These are phyloP conservation scores for Botrytis squamosa DNA, from an alignment of 2,329 filamentous ascomycete species.

Conservation along the genomic window DNA sequence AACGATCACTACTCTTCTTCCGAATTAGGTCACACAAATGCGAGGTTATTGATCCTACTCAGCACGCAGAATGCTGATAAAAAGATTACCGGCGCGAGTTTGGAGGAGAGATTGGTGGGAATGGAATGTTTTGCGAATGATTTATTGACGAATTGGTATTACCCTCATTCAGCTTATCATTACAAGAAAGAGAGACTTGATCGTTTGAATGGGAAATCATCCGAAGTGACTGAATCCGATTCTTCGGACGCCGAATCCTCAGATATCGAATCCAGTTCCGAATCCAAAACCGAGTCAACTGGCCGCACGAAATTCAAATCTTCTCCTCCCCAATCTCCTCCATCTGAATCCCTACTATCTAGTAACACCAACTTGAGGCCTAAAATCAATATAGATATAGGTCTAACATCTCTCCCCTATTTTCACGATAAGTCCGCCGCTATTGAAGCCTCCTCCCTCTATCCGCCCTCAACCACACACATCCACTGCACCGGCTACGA, in stretches of 20 bases:
- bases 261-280: not conserved
- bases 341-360: not conserved
- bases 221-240: not conserved
- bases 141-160: slow-evolving; percentile 39
- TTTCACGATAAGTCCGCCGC: slow-evolving; percentile 70
- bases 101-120: slow-evolving; percentile 66
- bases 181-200: slow-evolving; percentile 12
- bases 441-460: slow-evolving; percentile 50
- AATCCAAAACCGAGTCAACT: not conserved
- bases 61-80: slow-evolving; percentile 67
- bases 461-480: slow-evolving; percentile 46
- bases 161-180: slow-evolving; percentile 29
- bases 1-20: slow-evolving; percentile 18
- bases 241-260: not conserved
- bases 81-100: slow-evolving; percentile 63
- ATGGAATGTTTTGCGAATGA: slow-evolving; percentile 69
- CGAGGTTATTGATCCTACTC: slow-evolving; percentile 57
- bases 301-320: slow-evolving; percentile 13
- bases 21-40: slow-evolving; percentile 29
- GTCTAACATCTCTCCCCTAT: slow-evolving; percentile 68
- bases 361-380: not conserved
- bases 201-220: not conserved
- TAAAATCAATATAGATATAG: slow-evolving; percentile 55
- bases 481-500: slow-evolving; percentile 74
- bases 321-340: not conserved